Evolutionary conservation across 1,284 basidiomycete species (phyloP), one percentile per base, ranked within the genome.

Genomic region (Tetrapyrgos nigripes): DNA sequence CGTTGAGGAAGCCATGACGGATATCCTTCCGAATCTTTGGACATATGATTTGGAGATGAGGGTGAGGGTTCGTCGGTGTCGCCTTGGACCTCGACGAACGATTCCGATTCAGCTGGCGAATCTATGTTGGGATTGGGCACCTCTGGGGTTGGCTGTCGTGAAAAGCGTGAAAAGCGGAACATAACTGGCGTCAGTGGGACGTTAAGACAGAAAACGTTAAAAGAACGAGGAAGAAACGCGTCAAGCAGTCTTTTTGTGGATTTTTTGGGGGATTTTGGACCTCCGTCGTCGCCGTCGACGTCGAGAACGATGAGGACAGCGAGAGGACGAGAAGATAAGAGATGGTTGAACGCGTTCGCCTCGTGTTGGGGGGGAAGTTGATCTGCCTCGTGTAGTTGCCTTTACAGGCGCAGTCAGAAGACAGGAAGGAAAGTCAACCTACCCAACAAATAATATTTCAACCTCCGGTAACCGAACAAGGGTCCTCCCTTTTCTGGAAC

Each of bases 1-100:
- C 91, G 82, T 61, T 79, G 84, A 13, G 91, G 91, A 3, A 93
- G 85, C 91, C 91, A 93, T 27, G 88, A 87, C 3, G 91, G 91
- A 68, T 93, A 93, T 24, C 86, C 85, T 64, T 90, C 88, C 9
- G 86, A 88, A 60, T 80, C 78, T 66, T 77, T 78, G 37, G 81
- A 62, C 58, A 62, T 58, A 21, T 53, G 48, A 45, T 50, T 58
- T 6, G 59, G 62, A 50, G 62, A 64, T 10, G 49, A 49, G 19
- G 55, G 55, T 11, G 19, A 28, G 9, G 57, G 61, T 33, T 55
- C 46, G 45, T 57, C 61, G 26, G 56, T 47, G 5, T 29, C 23
- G 44, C 51, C 46, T 28, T 43, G 61, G 50, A 62, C 60, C 10
- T 66, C 64, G 55, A 66, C 54, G 56, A 67, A 45, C 46, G 63